phyloP scores from a whole-genome alignment of 2,329 filamentous ascomycete species.

The Apiospora aurea region DNA sequence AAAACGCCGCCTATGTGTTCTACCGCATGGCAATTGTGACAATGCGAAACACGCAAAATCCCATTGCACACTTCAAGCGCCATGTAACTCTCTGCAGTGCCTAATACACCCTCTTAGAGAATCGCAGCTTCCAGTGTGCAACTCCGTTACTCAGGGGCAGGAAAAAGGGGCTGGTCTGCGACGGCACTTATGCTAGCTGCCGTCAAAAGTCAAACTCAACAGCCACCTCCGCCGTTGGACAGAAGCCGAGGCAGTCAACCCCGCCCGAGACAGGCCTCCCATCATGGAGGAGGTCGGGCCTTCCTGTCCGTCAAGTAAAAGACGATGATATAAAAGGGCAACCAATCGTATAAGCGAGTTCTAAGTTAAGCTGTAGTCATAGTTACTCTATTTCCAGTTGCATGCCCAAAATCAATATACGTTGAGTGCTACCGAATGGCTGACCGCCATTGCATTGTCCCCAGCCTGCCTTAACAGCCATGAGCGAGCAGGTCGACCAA shows the following conservation, averaged over 20 bases:
- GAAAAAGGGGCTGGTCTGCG: background rate
- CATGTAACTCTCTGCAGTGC: too few relatives aligned
- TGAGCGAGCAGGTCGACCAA: background rate
- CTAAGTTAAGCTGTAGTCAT: background rate
- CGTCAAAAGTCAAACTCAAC: background rate
- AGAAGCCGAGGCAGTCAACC: background rate
- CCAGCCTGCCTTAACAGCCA: background rate
- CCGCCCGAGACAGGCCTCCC: background rate
- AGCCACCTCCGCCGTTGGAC: background rate
- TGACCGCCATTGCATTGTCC: background rate
- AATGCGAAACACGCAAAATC: background rate
- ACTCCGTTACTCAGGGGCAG: background rate
- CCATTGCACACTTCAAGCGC: background rate
- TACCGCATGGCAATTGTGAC: background rate
- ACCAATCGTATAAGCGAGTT: background rate
- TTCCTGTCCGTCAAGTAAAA: background rate
- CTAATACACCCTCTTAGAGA: background rate
- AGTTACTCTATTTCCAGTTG: background rate
- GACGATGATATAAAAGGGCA: background rate
- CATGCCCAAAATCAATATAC: background rate
- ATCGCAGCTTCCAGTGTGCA: background rate
- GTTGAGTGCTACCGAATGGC: slow-evolving; percentile 27
- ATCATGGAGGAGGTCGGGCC: background rate
- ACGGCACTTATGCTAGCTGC: background rate
- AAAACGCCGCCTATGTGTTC: background rate